These are phyloP conservation scores for Cyclotella baltica DNA, from an alignment of 108 stramenopile genomes.

Conservation along the genomic window DNA sequence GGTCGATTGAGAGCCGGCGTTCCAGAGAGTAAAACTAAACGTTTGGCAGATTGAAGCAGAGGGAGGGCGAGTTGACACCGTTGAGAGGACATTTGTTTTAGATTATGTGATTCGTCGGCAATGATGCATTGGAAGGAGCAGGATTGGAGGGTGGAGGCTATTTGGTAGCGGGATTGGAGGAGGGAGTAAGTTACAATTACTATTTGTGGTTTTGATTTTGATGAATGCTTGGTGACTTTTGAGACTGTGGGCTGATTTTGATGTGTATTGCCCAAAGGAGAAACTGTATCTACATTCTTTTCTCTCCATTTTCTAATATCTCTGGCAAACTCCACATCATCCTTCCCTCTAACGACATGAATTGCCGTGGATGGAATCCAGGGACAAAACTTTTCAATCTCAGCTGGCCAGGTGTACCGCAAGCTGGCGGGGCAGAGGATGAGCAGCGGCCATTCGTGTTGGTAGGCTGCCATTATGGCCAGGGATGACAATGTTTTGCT, in stretches of 20 bases:
- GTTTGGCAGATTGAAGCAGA: constrained; percentile 65
- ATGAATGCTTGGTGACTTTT: constrained; percentile 34
- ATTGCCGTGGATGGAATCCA: constrained; percentile 54
- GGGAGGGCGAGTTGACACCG: constrained; percentile 84
- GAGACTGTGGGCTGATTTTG: neutral
- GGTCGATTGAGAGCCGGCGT: constrained; percentile 93
- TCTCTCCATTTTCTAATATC: constrained; percentile 44
- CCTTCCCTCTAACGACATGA: constrained; percentile 65
- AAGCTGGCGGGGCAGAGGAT: constrained; percentile 88
- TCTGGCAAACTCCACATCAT: constrained; percentile 60
- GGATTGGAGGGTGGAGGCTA: constrained; percentile 43
- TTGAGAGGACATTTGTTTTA: constrained; percentile 77
- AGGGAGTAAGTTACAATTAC: constrained; percentile 79
- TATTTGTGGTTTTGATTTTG: too few species aligned
- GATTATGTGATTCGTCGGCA: constrained; percentile 92
- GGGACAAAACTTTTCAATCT: constrained; percentile 89
- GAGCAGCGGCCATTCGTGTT: constrained; percentile 88
- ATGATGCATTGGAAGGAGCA: constrained; percentile 79
- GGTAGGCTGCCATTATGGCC: constrained; percentile 74
- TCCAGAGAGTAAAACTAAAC: constrained; percentile 83
- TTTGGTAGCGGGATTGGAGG: constrained; percentile 60
- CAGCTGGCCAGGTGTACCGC: constrained; percentile 90
- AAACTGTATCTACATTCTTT: neutral
- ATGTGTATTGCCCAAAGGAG: neutral
- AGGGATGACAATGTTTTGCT: constrained; percentile 87